Base-by-base conservation (phyloP, 495 filamentous ascomycete species). In the Aspergillus hancockii region DNA sequence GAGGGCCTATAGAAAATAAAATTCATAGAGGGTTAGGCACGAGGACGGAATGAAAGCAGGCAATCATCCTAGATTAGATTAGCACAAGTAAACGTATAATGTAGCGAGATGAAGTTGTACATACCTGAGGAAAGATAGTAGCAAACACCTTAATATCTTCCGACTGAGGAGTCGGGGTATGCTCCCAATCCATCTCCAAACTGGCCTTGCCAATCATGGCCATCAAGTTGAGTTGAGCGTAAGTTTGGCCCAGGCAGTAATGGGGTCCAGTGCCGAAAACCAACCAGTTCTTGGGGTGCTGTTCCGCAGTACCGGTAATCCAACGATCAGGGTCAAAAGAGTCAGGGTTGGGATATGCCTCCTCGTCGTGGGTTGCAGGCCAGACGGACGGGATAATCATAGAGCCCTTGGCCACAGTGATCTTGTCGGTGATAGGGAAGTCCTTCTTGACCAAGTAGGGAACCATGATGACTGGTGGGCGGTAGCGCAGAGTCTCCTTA, bases 111-210 rank as follows among this genome's bases (percentile, higher is more conserved):
- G 16, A 43, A 59, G 19, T 40, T 67, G 22, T 49, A 76, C 88
- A 74, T 80, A 96, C 93, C 88, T 89, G 88, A 51, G 94, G 94
- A 82, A 98, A 98, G 58, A 98, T 94, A 23, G 91, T 96, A 10
- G 95, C 94, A 76, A 98, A 98, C 56, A 98, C 93, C 81, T 97
- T 93, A 74, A 98, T 98, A 70, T 95, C 87, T 77, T 98, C 95
- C 0, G 90, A 95, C 49, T 77, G 57, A 0, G 85, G 81, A 18
- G 94, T 98, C 14, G 88, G 69, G 66, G 89, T 83, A 74, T 98
- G 94, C 73, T 87, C 83, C 94, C 94, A 98, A 73, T 97, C 87
- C 66, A 98, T 80, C 63, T 86, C 80, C 71, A 97, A 80, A 65
- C 90, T 90, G n/a, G 95, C 91, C 81, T 95, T 98, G 52, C 92